Conservation (phyloP, 768 basidiomycete species). For the Pisolithus tinctorius region DNA sequence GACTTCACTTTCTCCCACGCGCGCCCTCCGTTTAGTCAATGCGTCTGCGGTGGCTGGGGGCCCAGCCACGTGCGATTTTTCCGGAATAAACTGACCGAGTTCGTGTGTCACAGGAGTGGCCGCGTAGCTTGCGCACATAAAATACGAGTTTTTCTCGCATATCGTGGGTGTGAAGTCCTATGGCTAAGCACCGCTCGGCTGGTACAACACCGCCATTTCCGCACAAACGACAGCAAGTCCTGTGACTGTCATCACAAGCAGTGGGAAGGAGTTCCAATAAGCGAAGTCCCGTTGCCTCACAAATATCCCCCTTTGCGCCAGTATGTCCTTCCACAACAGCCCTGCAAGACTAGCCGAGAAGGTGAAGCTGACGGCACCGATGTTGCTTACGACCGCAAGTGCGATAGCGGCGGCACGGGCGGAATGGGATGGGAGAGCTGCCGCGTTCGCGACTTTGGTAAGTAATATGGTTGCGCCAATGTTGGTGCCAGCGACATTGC, state of each 20-base stretch:
- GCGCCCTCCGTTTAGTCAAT: no score
- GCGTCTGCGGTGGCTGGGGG: no score
- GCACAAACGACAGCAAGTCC: slow-evolving; percentile 68
- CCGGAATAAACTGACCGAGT: no score
- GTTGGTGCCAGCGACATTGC: slow-evolving; percentile 83
- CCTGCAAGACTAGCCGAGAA: slow-evolving; percentile 88
- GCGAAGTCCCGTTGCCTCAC: slow-evolving; percentile 63
- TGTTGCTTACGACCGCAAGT: slow-evolving; percentile 81
- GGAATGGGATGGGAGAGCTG: slow-evolving; percentile 28
- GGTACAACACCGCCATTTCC: slow-evolving; percentile 60
- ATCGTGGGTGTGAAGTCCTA: background rate
- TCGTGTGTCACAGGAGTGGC: no score
- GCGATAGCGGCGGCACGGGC: slow-evolving; percentile 56
- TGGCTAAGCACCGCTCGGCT: background rate
- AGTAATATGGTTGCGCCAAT: slow-evolving; percentile 89
- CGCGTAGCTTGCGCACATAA: no score
- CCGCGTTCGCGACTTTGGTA: slow-evolving; percentile 64
- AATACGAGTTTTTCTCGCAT: no score
- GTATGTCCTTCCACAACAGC: slow-evolving; percentile 72
- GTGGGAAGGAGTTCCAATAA: slow-evolving; percentile 60
- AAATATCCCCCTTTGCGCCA: slow-evolving; percentile 62
- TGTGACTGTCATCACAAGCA: slow-evolving; percentile 57
- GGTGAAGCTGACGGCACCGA: slow-evolving; percentile 85
- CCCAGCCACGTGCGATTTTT: no score
- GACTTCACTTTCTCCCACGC: no score